Evolutionary conservation across 164 flowering plant species (phyloP), one percentile per base, ranked within the genome.

Genomic region (Macadamia tetraphylla): DNA sequence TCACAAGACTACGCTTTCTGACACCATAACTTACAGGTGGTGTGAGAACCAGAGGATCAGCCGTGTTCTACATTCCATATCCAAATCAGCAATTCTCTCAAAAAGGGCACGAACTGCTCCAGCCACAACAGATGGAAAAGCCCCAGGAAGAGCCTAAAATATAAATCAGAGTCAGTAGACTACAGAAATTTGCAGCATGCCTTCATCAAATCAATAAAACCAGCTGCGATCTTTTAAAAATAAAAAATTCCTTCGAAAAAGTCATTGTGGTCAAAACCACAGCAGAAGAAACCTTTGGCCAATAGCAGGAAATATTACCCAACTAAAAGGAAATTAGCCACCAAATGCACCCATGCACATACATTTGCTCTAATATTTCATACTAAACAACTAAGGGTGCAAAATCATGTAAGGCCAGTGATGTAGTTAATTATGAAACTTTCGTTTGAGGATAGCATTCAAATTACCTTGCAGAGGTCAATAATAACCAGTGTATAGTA

Each of bases 1-100:
- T 11, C 17, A 53, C 15, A 53, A 53, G 18, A n/a, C 57, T 11
- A 53, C 3, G 57, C 32, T 14, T 35, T 60, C 23, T 17, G 29
- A 69, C 49, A 31, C 9, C 29, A 49, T 29, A 15, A 80, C 98
- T 86, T 86, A 94, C 99, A 95, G 73, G 73, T 95, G 99, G 79
- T 95, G 99, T 44, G 99, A 91, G 81, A 95, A 95, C 99, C 98
- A 95, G 63, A 91, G 89, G 67, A 92, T 83, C n/a, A 95, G 89
- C 62, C 99, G 85, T 63, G 84, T 92, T 29, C 98, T 81, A 60
- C 98, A 95, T 68, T 95, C 98, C 97, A 88, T 92, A 78, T 95
- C 99, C 65, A 95, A 68, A 69, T 92, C 96, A 67, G 86, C 88
- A 66, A 95, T 89, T 78, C 78, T 91, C 70, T 92, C 99, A 81